Base-by-base conservation (phyloP, 2,329 filamentous ascomycete genomes). In the Pyricularia pennisetigena region DNA sequence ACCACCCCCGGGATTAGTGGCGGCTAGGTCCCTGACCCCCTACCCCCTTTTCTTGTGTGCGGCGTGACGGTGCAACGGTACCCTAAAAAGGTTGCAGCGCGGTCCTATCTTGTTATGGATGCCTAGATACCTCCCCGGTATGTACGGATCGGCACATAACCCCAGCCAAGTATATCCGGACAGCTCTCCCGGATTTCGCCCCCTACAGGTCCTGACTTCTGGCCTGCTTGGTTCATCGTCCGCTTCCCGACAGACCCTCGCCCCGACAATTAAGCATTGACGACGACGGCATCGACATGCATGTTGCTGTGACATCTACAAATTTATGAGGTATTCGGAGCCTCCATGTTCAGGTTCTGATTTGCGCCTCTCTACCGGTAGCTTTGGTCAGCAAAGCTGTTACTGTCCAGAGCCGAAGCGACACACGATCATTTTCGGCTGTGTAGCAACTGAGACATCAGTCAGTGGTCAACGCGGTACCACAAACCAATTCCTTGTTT, bases 91-190 rank as follows among this genome's bases (percentile, higher is more conserved):
- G n/a, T 61, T 61, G 57, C 23, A 61, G 57, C 23, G 9, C 23
- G n/a, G 57, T 26, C 23, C 57, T 10, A 23, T 61, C 57, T 61
- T 24, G 57, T 26, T 61, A 23, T 61, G 41, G 41, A 49, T 49
- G 41, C n/a, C 41, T 49, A 14, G 12, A 12, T 35, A 49, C 41
- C 41, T 49, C 7, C 20, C 20, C 41, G 41, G 20, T 49, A 49
- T 49, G 41, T 49, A n/a, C 41, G 20, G 41, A 49, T 49, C 41
- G 41, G 41, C 35, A 41, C 35, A 49, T 16, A 49, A 49, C 41
- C 41, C 41, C 41, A 49, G 41, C 41, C 49, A 64, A 68, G n/a
- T 68, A 68, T 68, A 68, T 66, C 67, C 67, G 35, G 35, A 12
- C 67, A 23, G 35, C 61, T n/a, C 67, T 49, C 62, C 61, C 23